Evolutionary conservation across 345 rosid genomes (phyloP), one percentile per base, ranked within the genome.

Genomic region (Jatropha curcas): DNA sequence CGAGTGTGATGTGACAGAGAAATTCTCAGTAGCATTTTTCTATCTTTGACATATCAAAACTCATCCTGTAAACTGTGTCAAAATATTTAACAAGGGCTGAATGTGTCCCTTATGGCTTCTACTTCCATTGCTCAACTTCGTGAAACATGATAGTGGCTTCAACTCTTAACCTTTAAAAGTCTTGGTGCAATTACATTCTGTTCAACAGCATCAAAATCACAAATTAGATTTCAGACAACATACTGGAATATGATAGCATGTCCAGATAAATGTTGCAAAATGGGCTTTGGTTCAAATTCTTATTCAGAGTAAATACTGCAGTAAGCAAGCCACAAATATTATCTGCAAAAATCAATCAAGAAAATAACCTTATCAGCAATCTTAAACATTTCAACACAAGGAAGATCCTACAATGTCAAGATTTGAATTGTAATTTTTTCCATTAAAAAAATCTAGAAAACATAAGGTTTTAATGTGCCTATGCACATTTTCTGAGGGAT

Each of bases 181-280:
- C 11, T 19, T 22, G 50, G 11, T 62, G 22, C 50, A 35, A 10
- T 37, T 37, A 25, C 24, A 5, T 37, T n/a, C 17, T 14, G 20
- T 62, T 39, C 67, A 62, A 30, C 67, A 35, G 67, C 48, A 62
- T 22, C 28, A 11, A 37, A 37, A 37, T 37, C 67, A 8, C 45
- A 62, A 37, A 10, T n/a, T 62, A 35, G 50, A 62, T 35, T 62
- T 14, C 43, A 62, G 50, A n/a, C n/a, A 13, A 48, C 4, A 17
- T 17, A 19, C 53, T 48, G n/a, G n/a, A 11, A 39, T 5, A 39
- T 22, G 31, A 63, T 39, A 43, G 53, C 52, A 43, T 25, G 52
- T 8, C 20, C 53, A 39, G 39, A 24, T 39, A 24, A 64, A 24
- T 27, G 68, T 7, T n/a, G 8, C 7, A 28, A 28, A 58, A 27